Base-by-base conservation (phyloP, 2,329 filamentous ascomycete species). In the Colletotrichum eremochloae region DNA sequence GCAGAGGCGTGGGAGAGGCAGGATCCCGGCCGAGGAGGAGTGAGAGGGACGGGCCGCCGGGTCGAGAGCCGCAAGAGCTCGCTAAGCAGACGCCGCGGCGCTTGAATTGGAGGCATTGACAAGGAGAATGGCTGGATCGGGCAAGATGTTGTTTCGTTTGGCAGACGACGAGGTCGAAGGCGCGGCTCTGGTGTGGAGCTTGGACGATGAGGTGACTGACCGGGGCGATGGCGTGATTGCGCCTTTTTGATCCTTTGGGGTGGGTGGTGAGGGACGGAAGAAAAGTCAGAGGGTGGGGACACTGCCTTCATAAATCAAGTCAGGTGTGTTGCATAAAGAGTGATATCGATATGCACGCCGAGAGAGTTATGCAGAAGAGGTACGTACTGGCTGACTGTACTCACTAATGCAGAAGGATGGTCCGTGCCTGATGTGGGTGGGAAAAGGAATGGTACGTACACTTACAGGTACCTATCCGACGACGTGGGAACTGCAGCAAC, bases 151-250 rank as follows among this genome's bases (percentile, higher is more conserved):
- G 66, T 42, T 72, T 72, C 67, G 53, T 71, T 63, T 65, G 66
- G 63, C 31, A 55, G 61, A 65, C 46, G 70, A 72, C 46, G 66
- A 72, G 60, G 70, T 70, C 67, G 67, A 72, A 46, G 40, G 70
- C 66, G 70, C 70, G 70, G 70, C 70, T 72, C 60, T 72, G 66
- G 70, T 72, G 70, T 65, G 70, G 70, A 72, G 70, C 70, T 72
- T 65, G 70, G 70, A 72, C 70, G 61, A 61, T 70, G 66, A 72
- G 38, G 70, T 65, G 70, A 69, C 46, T 44, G 70, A 70, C 70
- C 63, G 63, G 70, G 70, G 70, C 70, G 67, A 72, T 72, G 70
- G 70, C 70, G 70, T 72, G 70, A 70, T 72, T 65, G 67, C 61
- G 61, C 57, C 67, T 55, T 40, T 46, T 24, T 62, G 48, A 31